These are phyloP conservation scores for Trapa incisa DNA, from an alignment of 345 rosid species.

Conservation along the genomic window DNA sequence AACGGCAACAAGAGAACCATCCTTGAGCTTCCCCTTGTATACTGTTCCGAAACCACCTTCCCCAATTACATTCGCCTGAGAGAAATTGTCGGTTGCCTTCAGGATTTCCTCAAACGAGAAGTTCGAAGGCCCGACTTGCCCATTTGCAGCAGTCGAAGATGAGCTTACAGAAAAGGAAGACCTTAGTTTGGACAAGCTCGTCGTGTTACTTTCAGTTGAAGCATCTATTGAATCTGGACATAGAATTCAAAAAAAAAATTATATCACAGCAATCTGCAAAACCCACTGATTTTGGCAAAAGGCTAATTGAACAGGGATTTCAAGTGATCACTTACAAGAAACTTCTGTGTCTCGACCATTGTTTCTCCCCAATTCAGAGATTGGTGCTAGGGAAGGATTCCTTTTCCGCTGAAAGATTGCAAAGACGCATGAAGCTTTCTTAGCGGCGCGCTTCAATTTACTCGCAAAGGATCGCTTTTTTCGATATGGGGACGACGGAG, in stretches of 20 bases:
- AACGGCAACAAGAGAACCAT: conserved; percentile 72
- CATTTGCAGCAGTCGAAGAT: conserved; percentile 25
- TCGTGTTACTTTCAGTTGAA: conserved; percentile 37
- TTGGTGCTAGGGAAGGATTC: conserved; percentile 6
- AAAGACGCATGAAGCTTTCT: conserved; percentile 35
- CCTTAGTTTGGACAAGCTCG: conserved; percentile 24
- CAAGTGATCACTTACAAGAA: conserved; percentile 41
- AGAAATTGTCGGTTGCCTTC: conserved; percentile 68
- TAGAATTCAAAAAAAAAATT: conserved; percentile 17
- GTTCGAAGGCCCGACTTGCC: conserved; percentile 18
- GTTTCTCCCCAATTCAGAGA: conserved; percentile 3
- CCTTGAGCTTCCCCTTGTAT: conserved; percentile 63
- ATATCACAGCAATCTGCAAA: neutral
- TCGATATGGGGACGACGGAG: neutral
- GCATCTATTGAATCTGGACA: conserved; percentile 12
- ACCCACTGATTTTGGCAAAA: neutral
- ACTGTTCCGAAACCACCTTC: conserved; percentile 77
- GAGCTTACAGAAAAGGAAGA: conserved; percentile 37
- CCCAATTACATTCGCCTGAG: conserved; percentile 49
- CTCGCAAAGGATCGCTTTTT: neutral
- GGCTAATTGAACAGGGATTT: too few species aligned
- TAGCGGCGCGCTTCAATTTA: conserved; percentile 19
- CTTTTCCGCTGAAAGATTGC: conserved; percentile 19
- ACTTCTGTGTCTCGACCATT: conserved; percentile 16
- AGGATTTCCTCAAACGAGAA: conserved; percentile 56